Conservation (phyloP, 2,329 filamentous ascomycete species). For the Fusarium miscanthi region DNA sequence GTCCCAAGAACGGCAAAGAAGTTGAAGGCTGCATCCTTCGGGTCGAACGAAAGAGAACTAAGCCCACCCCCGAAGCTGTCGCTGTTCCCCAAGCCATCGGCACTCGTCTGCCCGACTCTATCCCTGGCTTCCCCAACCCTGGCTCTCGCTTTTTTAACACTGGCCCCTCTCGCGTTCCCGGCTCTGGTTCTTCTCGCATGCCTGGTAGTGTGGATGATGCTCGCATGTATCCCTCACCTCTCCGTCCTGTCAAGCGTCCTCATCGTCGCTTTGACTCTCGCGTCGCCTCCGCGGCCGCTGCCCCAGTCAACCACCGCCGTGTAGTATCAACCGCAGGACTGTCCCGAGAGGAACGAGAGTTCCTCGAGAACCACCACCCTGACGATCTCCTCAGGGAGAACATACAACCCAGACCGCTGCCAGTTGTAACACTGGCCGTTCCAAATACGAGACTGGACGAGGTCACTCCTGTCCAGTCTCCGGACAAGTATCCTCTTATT, state of each 20-base stretch:
- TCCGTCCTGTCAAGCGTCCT: slow-evolving; percentile 11
- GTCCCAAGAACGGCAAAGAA: slow-evolving; percentile 47
- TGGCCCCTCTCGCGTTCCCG: neutral
- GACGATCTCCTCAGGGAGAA: neutral
- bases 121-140: neutral
- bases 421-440: neutral
- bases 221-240: neutral
- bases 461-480: slow-evolving; percentile 11
- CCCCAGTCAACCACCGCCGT: neutral
- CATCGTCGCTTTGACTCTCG: slow-evolving; percentile 8
- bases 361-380: accelerated
- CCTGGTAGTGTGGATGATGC: neutral
- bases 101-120: neutral
- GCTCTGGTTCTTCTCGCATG: neutral
- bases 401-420: neutral
- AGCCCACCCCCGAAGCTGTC: slow-evolving; percentile 13
- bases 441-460: neutral
- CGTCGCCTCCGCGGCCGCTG: neutral
- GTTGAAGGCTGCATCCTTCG: slow-evolving; percentile 50
- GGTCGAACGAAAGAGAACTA: slow-evolving; percentile 53
- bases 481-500: neutral
- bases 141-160: neutral
- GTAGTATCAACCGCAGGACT: neutral
- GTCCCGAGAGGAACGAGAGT: neutral
- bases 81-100: neutral